Percentiles rank a stretch among this genome's conserved stretches.
phyloP scores from a whole-genome alignment of 345 rosid genomes.

The Euphorbia peplus region DNA sequence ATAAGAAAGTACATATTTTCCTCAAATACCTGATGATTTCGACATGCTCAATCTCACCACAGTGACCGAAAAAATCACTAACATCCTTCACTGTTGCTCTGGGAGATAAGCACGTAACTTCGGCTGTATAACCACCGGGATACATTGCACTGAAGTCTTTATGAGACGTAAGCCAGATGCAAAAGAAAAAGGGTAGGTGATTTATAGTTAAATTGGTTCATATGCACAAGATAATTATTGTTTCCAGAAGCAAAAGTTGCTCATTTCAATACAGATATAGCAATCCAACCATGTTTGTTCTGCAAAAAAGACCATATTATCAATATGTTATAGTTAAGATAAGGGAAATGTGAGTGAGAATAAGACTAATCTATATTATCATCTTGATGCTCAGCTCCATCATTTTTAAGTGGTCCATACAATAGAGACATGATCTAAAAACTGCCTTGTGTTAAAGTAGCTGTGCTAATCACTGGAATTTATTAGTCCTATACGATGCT shows the following conservation, averaged over 20 bases:
- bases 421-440: not conserved
- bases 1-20: not conserved
- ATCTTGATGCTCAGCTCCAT: conserved; percentile 21
- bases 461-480: conserved; percentile 1
- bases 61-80: conserved; percentile 60
- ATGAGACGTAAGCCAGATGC: not conserved
- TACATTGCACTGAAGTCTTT: conserved; percentile 39
- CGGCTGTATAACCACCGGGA: conserved; percentile 70
- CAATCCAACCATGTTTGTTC: not conserved
- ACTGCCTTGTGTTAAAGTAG: not conserved
- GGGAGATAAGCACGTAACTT: conserved; percentile 73
- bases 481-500: not conserved
- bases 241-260: conserved; percentile 10
- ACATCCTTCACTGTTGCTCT: conserved; percentile 69
- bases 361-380: conserved; percentile 32
- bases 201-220: conserved; percentile 10
- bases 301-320: conserved; percentile 13
- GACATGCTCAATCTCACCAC: conserved; percentile 62
- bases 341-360: conserved; percentile 20
- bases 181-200: conserved; percentile 13
- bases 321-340: conserved; percentile 18
- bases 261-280: conserved; percentile 16
- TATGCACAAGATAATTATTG: not conserved
- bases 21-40: conserved; percentile 61
- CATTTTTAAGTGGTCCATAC: conserved; percentile 24